Percentiles rank a stretch among this genome's conserved stretches.
phyloP scores from a whole-genome alignment of 169 alveolate species.

The Plasmodium malariae region DNA sequence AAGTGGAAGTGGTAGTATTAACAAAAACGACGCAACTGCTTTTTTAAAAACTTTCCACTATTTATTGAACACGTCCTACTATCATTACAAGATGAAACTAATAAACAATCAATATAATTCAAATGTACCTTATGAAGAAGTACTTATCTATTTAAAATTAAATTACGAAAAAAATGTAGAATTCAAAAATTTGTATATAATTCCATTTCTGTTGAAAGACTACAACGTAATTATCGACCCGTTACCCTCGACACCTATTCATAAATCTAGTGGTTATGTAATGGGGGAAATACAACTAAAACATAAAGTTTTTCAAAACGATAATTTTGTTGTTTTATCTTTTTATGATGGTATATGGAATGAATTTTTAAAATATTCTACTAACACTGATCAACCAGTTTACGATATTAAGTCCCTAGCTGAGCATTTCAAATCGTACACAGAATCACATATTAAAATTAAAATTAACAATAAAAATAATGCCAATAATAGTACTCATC shows the following conservation, averaged over 20 bases:
- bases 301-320: constrained; percentile 70
- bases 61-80: constrained; percentile 55
- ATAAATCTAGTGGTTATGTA: constrained; percentile 67
- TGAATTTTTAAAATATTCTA: constrained; percentile 23
- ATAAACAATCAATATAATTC: constrained; percentile 63
- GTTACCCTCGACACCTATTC: constrained; percentile 65
- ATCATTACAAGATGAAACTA: constrained; percentile 63
- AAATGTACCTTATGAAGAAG: constrained; percentile 73
- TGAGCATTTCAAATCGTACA: constrained; percentile 61
- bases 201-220: constrained; percentile 59
- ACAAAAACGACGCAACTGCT: constrained; percentile 14
- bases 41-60: constrained; percentile 56
- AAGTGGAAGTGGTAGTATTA: no score
- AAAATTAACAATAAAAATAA: constrained; percentile 29
- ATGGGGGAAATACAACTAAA: constrained; percentile 76
- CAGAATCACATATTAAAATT: constrained; percentile 71
- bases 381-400: neutral
- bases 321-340: constrained; percentile 56
- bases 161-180: constrained; percentile 68
- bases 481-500: neutral
- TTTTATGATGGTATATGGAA: constrained; percentile 76
- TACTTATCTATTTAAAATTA: constrained; percentile 65
- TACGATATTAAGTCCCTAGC: constrained; percentile 62
- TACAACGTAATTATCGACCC: constrained; percentile 74
- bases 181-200: constrained; percentile 59